These are phyloP conservation scores for Colletotrichum costaricense DNA, from an alignment of 2,329 filamentous ascomycete species.

Conservation along the genomic window DNA sequence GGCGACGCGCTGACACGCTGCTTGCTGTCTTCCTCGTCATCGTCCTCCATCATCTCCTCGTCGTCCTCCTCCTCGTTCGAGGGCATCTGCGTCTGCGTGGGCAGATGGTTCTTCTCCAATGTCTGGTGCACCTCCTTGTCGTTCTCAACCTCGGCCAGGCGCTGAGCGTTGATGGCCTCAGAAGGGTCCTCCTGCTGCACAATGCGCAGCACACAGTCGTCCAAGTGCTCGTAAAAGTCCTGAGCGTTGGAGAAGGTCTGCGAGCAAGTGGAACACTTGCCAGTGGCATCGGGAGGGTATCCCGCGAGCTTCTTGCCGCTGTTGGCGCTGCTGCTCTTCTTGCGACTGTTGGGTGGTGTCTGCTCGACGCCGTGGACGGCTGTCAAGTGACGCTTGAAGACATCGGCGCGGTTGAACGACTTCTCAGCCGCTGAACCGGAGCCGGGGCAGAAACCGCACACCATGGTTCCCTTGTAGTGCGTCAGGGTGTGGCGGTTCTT, in stretches of 20 bases:
- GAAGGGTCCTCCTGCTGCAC: constrained; percentile 78
- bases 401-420: constrained; percentile 94
- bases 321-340: constrained; percentile 65
- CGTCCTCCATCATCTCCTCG: constrained; percentile 58
- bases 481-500: constrained; percentile 95
- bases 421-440: constrained; percentile 91
- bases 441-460: constrained; percentile 93
- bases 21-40: constrained; percentile 63
- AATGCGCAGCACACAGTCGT: constrained; percentile 78
- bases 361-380: constrained; percentile 94
- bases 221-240: constrained; percentile 98
- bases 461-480: constrained; percentile 98
- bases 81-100: constrained; percentile 53
- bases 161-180: constrained; percentile 75
- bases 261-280: constrained; percentile 95
- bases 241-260: constrained; percentile 92
- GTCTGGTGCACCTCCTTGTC: constrained; percentile 72
- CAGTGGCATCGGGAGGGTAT: constrained; percentile 82
- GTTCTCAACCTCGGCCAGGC: constrained; percentile 73
- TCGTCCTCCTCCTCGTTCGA: constrained; percentile 62
- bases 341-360: constrained; percentile 90
- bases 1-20: constrained; percentile 53
- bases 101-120: constrained; percentile 72
- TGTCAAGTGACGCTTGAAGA: constrained; percentile 94
- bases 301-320: constrained; percentile 74